Evolutionary conservation across 2,329 filamentous ascomycete species (phyloP).

Genomic region (Triangularia setosa): DNA sequence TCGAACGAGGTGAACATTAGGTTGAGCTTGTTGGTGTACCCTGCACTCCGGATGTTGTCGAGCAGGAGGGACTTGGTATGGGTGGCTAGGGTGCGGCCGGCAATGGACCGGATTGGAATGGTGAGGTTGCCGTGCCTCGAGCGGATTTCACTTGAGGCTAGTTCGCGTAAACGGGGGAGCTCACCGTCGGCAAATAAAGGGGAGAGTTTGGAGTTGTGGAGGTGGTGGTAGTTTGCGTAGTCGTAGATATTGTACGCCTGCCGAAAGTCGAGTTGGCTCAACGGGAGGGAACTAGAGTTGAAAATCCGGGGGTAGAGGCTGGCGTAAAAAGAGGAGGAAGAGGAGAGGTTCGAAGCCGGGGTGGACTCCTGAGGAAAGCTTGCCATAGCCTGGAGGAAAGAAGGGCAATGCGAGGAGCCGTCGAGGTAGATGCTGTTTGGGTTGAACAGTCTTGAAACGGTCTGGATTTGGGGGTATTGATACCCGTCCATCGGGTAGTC

Average conservation of each 20-base stretch:
- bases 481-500: conserved; percentile 71
- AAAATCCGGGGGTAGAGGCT: conserved; percentile 39
- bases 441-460: conserved; percentile 43
- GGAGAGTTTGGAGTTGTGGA: conserved; percentile 47
- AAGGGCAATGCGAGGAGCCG: neutral
- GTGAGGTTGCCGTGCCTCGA: conserved; percentile 52
- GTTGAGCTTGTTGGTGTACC: conserved; percentile 44
- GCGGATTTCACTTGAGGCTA: conserved; percentile 68
- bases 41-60: conserved; percentile 38
- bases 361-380: conserved; percentile 29
- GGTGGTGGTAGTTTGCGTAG: conserved; percentile 50
- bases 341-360: neutral
- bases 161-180: conserved; percentile 52
- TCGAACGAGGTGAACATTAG: conserved; percentile 53
- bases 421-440: conserved; percentile 43
- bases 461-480: conserved; percentile 69
- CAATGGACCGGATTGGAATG: conserved; percentile 54
- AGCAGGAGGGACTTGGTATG: conserved; percentile 42
- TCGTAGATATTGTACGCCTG: conserved; percentile 54
- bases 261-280: conserved; percentile 37
- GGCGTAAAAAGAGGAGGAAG: conserved; percentile 39
- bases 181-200: conserved; percentile 42
- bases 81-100: conserved; percentile 49
- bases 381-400: neutral
- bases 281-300: conserved; percentile 34